Percentiles rank a stretch among this genome's conserved stretches.
These are phyloP conservation scores for Fusarium tanahbumbuense DNA, from an alignment of 2,329 filamentous ascomycete genomes.

Conservation along the genomic window DNA sequence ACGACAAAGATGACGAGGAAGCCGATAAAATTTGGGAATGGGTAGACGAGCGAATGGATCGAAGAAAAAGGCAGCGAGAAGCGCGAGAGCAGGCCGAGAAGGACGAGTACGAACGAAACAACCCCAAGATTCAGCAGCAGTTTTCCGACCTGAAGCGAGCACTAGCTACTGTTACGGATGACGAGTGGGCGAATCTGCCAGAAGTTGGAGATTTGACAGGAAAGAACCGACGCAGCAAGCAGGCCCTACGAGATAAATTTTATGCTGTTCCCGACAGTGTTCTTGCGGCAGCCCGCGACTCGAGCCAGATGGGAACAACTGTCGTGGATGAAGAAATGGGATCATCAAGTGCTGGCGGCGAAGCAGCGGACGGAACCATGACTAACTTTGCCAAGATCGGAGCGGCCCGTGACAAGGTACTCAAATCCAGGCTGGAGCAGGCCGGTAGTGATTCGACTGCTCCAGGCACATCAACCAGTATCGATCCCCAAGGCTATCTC, in stretches of 20 bases:
- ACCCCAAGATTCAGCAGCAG: slow-evolving; percentile 97
- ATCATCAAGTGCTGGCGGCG: slow-evolving; percentile 49
- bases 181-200: slow-evolving; percentile 95
- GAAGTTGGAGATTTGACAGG: slow-evolving; percentile 97
- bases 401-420: slow-evolving; percentile 92
- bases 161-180: slow-evolving; percentile 87
- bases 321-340: slow-evolving; percentile 80
- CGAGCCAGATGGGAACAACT: slow-evolving; percentile 85
- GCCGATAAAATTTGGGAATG: slow-evolving; percentile 95
- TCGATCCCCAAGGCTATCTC: slow-evolving; percentile 95
- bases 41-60: slow-evolving; percentile 97
- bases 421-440: slow-evolving; percentile 93
- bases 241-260: slow-evolving; percentile 85
- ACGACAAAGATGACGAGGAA: slow-evolving; percentile 97
- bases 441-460: slow-evolving; percentile 75
- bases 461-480: slow-evolving; percentile 85
- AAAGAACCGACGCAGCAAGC: slow-evolving; percentile 87
- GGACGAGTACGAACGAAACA: slow-evolving; percentile 96
- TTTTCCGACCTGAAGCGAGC: slow-evolving; percentile 96
- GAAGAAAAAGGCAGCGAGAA: slow-evolving; percentile 92
- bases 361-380: slow-evolving; percentile 84
- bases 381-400: slow-evolving; percentile 99
- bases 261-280: slow-evolving; percentile 98
- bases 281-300: slow-evolving; percentile 84
- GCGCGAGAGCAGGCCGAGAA: slow-evolving; percentile 89